Evolutionary conservation across 805 yeast genomes (phyloP).

Genomic region (Candida oleophila): DNA sequence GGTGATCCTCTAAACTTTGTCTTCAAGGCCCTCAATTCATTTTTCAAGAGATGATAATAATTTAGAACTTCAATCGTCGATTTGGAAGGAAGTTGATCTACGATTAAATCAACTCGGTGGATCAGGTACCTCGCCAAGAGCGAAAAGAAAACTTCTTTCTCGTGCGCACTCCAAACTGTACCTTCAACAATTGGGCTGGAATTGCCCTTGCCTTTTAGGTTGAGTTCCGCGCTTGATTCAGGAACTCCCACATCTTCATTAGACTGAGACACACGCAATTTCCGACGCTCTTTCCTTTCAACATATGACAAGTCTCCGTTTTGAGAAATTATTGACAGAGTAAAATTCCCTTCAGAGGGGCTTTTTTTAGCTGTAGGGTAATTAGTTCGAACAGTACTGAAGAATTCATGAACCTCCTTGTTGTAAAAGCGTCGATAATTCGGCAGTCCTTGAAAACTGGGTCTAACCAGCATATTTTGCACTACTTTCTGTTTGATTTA

Average conservation of each 20-base stretch:
- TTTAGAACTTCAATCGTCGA: conserved; percentile 41
- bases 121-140: conserved; percentile 51
- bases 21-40: conserved; percentile 25
- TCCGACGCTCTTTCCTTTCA: background rate
- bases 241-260: background rate
- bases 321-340: background rate
- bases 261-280: background rate
- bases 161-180: conserved; percentile 44
- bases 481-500: too few species aligned
- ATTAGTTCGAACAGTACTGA: conserved; percentile 8
- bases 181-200: conserved; percentile 19
- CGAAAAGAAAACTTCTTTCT: conserved; percentile 53
- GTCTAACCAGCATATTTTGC: background rate
- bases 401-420: conserved; percentile 22
- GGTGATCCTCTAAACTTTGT: conserved; percentile 1
- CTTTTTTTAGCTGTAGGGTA: too few species aligned
- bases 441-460: conserved; percentile 19
- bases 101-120: conserved; percentile 42
- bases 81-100: conserved; percentile 38
- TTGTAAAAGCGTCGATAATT: conserved; percentile 29
- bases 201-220: background rate
- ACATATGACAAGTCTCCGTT: background rate
- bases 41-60: conserved; percentile 43
- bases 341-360: background rate
- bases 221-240: background rate